Conservation (phyloP, 345 rosid genomes). For the Camelina laxa region DNA sequence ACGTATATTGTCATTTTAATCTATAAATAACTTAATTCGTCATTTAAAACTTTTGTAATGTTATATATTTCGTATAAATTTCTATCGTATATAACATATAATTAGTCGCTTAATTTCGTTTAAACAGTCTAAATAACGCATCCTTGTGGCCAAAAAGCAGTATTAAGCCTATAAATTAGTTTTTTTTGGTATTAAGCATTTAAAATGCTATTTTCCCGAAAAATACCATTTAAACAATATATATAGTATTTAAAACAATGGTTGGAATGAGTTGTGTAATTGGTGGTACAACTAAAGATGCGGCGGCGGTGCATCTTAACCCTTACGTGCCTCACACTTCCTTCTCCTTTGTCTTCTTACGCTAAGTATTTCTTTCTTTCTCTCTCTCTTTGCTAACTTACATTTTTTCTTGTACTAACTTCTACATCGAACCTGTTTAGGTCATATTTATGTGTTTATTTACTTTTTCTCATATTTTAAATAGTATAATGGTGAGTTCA, state of each 20-base stretch:
- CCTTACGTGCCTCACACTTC: conserved; percentile 51
- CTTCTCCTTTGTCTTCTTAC: conserved; percentile 47
- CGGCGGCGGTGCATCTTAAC: conserved; percentile 51
- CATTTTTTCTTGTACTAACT: conserved; percentile 23
- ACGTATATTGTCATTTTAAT: not conserved
- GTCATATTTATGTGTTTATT: not conserved
- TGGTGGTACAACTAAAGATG: conserved; percentile 43
- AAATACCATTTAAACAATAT: not conserved
- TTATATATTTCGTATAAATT: not conserved
- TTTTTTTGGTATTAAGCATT: not conserved
- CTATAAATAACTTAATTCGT: not conserved
- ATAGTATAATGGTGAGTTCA: too few relatives aligned
- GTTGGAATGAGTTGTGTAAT: conserved; percentile 40
- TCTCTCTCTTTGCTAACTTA: conserved; percentile 22
- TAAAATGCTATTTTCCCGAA: too few relatives aligned
- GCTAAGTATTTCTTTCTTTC: conserved; percentile 42
- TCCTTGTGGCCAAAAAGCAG: not conserved
- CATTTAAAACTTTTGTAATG: not conserved
- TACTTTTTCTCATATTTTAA: too few relatives aligned
- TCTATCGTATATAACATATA: not conserved
- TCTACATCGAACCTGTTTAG: conserved; percentile 4
- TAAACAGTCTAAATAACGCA: not conserved
- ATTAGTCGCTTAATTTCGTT: not conserved
- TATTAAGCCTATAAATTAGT: not conserved
- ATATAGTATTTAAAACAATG: not conserved